These are phyloP conservation scores for Urostyla sp. DNA, from an alignment of 73 alveolate species.

Conservation along the genomic window DNA sequence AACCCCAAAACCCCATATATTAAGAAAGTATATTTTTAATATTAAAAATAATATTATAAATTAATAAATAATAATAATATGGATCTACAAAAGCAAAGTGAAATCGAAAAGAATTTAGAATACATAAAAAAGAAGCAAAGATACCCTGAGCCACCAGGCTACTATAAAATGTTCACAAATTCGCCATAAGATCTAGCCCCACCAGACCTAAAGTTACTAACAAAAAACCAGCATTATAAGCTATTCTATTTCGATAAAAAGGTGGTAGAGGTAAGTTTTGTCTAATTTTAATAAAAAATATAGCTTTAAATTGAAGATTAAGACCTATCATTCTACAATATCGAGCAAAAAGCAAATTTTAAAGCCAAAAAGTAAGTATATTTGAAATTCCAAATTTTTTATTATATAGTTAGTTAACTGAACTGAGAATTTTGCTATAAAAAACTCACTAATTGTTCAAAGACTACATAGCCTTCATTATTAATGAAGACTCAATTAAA, in stretches of 20 bases:
- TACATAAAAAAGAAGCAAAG: not conserved
- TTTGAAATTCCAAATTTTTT: too few species aligned
- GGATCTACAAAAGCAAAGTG: not conserved
- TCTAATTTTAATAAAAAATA: not conserved
- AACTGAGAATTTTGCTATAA: not conserved
- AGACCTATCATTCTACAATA: constrained; percentile 1
- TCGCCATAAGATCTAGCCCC: constrained; percentile 4
- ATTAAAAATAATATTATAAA: not conserved
- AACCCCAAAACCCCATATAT: constrained; percentile 44
- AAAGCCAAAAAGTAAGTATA: constrained; percentile 14
- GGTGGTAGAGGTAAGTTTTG: not conserved
- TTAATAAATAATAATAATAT: not conserved
- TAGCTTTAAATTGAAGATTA: constrained; percentile 43
- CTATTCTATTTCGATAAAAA: not conserved
- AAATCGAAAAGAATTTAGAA: constrained; percentile 27
- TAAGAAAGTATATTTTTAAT: too few species aligned
- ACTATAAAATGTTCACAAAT: constrained; percentile 8
- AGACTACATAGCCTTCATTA: constrained; percentile 14
- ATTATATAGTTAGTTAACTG: not conserved
- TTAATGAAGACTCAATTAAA: not conserved
- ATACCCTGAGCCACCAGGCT: constrained; percentile 41
- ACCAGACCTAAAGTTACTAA: not conserved
- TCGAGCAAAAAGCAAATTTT: not conserved
- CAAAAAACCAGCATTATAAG: constrained; percentile 10
- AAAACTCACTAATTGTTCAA: not conserved